Percentiles rank a stretch among this genome's conserved stretches.
Conservation (phyloP, 306 rosid genomes). For the Boehmeria nivea region DNA sequence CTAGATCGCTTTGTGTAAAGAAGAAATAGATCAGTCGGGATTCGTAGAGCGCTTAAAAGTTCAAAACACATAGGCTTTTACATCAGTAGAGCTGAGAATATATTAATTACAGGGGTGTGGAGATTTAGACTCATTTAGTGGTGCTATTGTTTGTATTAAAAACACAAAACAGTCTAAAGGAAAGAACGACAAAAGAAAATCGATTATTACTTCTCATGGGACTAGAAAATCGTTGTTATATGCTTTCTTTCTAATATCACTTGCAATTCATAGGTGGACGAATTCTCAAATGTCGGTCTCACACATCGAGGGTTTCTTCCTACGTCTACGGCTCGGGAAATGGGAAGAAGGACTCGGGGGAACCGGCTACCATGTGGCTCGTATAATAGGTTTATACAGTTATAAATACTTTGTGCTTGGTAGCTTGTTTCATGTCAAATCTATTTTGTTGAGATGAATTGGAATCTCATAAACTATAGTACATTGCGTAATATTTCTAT, state of each 20-base stretch:
- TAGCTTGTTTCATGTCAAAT: constrained; percentile 4
- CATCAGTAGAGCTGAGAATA: no score
- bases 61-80: no score
- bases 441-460: background rate
- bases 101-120: no score
- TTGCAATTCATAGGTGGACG: constrained; percentile 53
- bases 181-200: no score
- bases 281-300: constrained; percentile 39
- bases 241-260: background rate
- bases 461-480: no score
- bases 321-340: constrained; percentile 86
- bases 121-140: no score
- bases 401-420: constrained; percentile 3
- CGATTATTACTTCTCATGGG: no score
- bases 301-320: constrained; percentile 69
- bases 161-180: no score
- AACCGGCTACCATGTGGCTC: constrained; percentile 82
- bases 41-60: no score
- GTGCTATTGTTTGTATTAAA: no score
- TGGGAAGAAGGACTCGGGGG: constrained; percentile 80
- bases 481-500: background rate
- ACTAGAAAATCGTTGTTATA: background rate
- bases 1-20: no score
- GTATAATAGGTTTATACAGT: constrained; percentile 58
- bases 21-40: no score